A percentile compares a stretch with the other conserved stretches of the same genome.
Evolutionary conservation across 106 monocot species (phyloP).

Genomic region (Chionographis japonica): DNA sequence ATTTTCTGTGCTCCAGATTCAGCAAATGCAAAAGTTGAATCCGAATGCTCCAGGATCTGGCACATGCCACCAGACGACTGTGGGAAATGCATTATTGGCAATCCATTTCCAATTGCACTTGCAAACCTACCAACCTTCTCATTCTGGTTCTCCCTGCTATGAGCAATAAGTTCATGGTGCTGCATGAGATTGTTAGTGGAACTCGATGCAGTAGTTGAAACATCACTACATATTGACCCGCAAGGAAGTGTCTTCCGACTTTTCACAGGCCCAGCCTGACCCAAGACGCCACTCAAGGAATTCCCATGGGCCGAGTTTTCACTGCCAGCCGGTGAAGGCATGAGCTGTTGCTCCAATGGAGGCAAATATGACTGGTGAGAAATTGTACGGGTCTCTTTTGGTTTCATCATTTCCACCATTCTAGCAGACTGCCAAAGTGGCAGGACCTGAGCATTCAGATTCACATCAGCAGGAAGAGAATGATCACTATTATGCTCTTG

Average conservation of each 20-base stretch:
- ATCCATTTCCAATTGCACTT: constrained; percentile 31
- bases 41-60: constrained; percentile 29
- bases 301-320: constrained; percentile 56
- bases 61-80: constrained; percentile 41
- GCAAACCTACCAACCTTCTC: constrained; percentile 32
- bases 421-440: constrained; percentile 61
- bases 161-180: constrained; percentile 26
- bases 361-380: constrained; percentile 28
- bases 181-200: constrained; percentile 36
- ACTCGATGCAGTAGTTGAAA: constrained; percentile 10
- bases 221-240: constrained; percentile 22
- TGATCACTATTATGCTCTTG: constrained; percentile 74
- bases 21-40: constrained; percentile 19
- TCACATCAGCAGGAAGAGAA: constrained; percentile 63
- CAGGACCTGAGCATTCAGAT: constrained; percentile 63
- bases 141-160: constrained; percentile 35
- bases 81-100: constrained; percentile 30
- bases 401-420: constrained; percentile 42
- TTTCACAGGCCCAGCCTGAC: constrained; percentile 31
- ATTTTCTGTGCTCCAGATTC: constrained; percentile 34
- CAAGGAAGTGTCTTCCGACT: constrained; percentile 20
- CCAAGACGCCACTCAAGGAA: constrained; percentile 37
- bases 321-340: constrained; percentile 49
- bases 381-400: constrained; percentile 26
- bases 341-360: constrained; percentile 34